Conservation (phyloP, 768 basidiomycete species). For the Suillus subaureus region DNA sequence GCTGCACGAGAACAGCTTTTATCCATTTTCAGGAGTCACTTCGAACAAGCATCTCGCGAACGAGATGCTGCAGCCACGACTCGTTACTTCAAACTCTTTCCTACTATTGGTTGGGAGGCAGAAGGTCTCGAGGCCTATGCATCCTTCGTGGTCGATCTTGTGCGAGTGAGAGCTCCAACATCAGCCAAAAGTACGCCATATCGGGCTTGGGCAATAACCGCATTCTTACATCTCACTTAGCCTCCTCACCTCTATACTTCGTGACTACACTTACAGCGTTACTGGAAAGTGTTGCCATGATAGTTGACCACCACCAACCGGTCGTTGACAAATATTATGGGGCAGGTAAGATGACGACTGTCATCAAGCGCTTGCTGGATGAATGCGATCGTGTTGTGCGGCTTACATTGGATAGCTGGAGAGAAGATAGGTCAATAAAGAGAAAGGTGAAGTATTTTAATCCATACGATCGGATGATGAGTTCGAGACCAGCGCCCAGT, state of each 20-base stretch:
- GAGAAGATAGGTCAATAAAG: conserved; percentile 83
- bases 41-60: conserved; percentile 76
- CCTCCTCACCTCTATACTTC: conserved; percentile 91
- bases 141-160: conserved; percentile 88
- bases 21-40: conserved; percentile 74
- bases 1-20: conserved; percentile 75
- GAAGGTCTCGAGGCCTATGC: conserved; percentile 94
- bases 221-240: conserved; percentile 41
- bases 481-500: not conserved
- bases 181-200: conserved; percentile 73
- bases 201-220: not conserved
- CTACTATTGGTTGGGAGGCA: conserved; percentile 89
- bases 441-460: conserved; percentile 57
- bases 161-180: conserved; percentile 73
- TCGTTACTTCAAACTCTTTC: conserved; percentile 97
- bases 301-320: conserved; percentile 96
- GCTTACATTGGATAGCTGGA: conserved; percentile 80
- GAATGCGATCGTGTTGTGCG: conserved; percentile 88
- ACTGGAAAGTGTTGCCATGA: conserved; percentile 93
- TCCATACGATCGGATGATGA: not conserved
- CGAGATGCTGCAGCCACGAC: conserved; percentile 87
- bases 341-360: conserved; percentile 78
- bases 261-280: conserved; percentile 87
- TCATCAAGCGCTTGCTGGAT: conserved; percentile 72
- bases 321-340: conserved; percentile 99